These are phyloP conservation scores for Fusarium pilosicola DNA, from an alignment of 2,329 filamentous ascomycete genomes.

Conservation along the genomic window DNA sequence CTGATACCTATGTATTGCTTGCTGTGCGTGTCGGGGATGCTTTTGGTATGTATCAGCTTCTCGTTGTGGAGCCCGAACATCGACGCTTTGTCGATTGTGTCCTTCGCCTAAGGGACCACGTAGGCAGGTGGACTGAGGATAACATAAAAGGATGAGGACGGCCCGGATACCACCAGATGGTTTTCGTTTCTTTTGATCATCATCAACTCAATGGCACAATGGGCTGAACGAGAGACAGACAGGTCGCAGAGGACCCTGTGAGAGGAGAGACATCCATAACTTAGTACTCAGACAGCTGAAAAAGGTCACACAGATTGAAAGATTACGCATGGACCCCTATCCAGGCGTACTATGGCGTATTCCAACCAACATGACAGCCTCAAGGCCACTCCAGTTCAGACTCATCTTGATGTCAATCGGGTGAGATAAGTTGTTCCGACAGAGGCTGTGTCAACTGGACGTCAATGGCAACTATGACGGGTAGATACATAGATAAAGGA, in stretches of 20 bases:
- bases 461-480: background rate
- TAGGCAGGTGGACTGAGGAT: constrained; percentile 32
- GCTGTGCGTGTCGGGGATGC: background rate
- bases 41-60: background rate
- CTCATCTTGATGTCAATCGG: background rate
- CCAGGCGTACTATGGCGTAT: background rate
- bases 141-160: constrained; percentile 11
- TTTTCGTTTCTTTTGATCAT: background rate
- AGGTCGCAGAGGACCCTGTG: background rate
- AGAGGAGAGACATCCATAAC: background rate
- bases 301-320: background rate
- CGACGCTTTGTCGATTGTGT: constrained; percentile 25
- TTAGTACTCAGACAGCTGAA: background rate
- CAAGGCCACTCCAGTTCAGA: constrained; percentile 12
- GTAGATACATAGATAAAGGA: constrained; percentile 5
- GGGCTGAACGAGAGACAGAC: background rate
- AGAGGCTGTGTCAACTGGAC: constrained; percentile 11
- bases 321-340: constrained; percentile 13
- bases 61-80: constrained; percentile 21
- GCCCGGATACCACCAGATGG: constrained; percentile 6
- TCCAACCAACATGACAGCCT: constrained; percentile 13
- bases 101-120: constrained; percentile 26
- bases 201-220: background rate
- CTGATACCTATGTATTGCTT: background rate
- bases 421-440: background rate